Evolutionary conservation across 2,329 filamentous ascomycete genomes (phyloP), one percentile per base, ranked within the genome.

Genomic region (Penicillium thymicola): DNA sequence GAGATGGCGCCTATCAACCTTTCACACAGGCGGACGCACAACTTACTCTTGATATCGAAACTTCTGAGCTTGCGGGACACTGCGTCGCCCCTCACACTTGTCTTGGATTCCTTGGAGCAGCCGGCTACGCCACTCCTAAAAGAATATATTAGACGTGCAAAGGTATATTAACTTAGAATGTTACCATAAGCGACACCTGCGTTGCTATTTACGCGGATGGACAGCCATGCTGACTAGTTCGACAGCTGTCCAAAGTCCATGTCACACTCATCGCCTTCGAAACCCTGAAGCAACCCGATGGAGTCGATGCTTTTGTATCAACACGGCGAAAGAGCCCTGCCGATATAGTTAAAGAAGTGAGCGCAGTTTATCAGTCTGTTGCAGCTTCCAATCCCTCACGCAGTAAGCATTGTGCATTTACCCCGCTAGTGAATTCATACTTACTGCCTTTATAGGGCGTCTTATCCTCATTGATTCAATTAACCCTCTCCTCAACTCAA

Each of bases 51-150:
- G 2, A 86, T 96, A 54, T 89, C 92, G 61, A 92, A 91, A 69
- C 79, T 96, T 2, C 80, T 96, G 61, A 90, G 87, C 68, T 79
- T 90, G 54, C 84, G 90, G 60, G 89, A 94, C 72, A 86, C 85
- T 55, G 86, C 89, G 14, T 96, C 91, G 47, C 93, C 93, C 3
- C 85, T 97, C 67, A 97, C 92, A 0, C 79, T 97, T 27, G 76
- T 97, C 3, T 80, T 96, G 55, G 93, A 97, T 73, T 90, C 82
- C 34, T 79, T 97, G 30, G 91, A 96, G 75, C 92, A 96, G 75
- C 85, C 87, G 27, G 89, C 86, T 7, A 81, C 79, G 30, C 86
- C 87, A 0, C 76, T 96, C 4, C 62, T 93, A 2, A 76, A 79
- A 18, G 92, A 96, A 73, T 90, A 93, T 73, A 84, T 89, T 52